Base-by-base conservation (phyloP, 2,329 filamentous ascomycete genomes). In the Colletotrichum acutatum region DNA sequence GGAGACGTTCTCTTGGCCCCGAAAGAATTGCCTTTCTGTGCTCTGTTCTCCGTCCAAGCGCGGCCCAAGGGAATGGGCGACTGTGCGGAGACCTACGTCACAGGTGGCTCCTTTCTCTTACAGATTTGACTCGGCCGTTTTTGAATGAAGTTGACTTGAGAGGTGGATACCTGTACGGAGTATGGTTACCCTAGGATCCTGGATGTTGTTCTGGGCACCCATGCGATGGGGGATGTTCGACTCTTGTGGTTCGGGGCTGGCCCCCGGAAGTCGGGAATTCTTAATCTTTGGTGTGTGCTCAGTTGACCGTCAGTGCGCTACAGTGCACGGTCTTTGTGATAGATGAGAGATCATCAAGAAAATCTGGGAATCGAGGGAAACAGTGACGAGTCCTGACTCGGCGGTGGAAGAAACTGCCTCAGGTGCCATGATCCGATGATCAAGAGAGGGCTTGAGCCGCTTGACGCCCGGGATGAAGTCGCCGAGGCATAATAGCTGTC, bases 31-130 rank as follows among this genome's bases (percentile, higher is more conserved):
- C 54, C 24, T 32, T 32, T 64, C 49, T 37, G 53, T n/a, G 42
- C 37, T 42, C 37, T 49, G 16, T 19, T 56, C 59, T 32, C 54
- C 58, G 60, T 70, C 60, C 30, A 30, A 52, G 70, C 66, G 70
- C 66, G 70, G 70, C 66, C 70, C 60, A 72, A 52, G 70, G 56
- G 56, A 60, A 49, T 30, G 66, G 70, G 24, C 57, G 60, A 26
- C 60, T 26, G 22, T n/a, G 70, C 56, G 66, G 70, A 49, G 46
- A 65, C 60, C 59, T 72, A 72, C 70, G 66, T 72, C 70, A 72
- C 54, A 70, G 56, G 37, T 70, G 46, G 66, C 26, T 42, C 42
- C n/a, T 24, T 37, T 54, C 30, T 28, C 56, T 53, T 24, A 46
- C 24, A 46, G 11, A 56, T 54, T 54, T 57, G 66, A 70, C 54